A percentile compares a stretch with the other conserved stretches of the same genome.
Conservation (phyloP, 805 yeast genomes). For the Candida xiaguanensis region DNA sequence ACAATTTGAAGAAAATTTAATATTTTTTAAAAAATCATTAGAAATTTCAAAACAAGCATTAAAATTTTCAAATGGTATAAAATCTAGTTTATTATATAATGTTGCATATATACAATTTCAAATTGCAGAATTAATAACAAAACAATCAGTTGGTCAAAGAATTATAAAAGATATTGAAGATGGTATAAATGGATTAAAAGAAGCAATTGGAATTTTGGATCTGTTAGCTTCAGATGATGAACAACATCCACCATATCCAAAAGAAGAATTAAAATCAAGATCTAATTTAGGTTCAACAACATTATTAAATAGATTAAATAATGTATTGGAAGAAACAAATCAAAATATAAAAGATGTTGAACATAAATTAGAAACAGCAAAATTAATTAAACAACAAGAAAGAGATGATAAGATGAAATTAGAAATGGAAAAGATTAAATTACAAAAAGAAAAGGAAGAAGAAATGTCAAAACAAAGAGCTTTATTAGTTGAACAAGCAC, state of each 20-base stretch:
- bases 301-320: constrained; percentile 64
- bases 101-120: constrained; percentile 82
- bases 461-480: constrained; percentile 44
- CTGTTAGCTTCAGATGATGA: constrained; percentile 52
- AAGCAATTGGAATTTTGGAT: constrained; percentile 58
- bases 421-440: constrained; percentile 40
- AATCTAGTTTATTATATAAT: constrained; percentile 59
- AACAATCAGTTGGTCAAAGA: constrained; percentile 55
- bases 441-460: constrained; percentile 44
- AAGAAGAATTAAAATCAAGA: constrained; percentile 77
- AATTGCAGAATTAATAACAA: constrained; percentile 76
- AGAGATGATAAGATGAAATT: constrained; percentile 30
- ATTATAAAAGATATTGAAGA: constrained; percentile 56
- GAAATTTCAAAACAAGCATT: constrained; percentile 60
- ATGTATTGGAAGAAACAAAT: constrained; percentile 67
- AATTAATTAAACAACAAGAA: constrained; percentile 59
- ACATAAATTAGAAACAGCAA: constrained; percentile 69
- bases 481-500: constrained; percentile 49
- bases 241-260: constrained; percentile 69
- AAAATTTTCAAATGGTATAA: constrained; percentile 35
- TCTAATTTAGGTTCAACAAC: constrained; percentile 83
- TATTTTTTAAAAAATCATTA: constrained; percentile 58
- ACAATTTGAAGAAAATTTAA: constrained; percentile 57
- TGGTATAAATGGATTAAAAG: constrained; percentile 53
- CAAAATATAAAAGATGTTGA: constrained; percentile 57